Conservation (phyloP, 2,329 filamentous ascomycete genomes). For the Tricladium varicosporioides region DNA sequence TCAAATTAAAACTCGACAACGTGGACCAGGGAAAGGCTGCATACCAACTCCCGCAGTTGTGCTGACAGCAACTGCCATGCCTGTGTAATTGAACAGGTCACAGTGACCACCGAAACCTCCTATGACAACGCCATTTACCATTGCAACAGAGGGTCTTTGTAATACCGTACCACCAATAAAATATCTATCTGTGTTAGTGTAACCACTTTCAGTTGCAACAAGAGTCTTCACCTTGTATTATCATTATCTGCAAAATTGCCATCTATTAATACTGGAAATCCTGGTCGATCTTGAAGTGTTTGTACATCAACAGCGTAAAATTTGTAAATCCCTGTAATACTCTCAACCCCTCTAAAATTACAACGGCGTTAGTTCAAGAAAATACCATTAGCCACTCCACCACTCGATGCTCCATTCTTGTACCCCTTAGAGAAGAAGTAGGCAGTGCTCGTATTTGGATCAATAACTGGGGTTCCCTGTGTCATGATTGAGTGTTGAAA, state of each 20-base stretch:
- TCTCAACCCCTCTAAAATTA: constrained; percentile 1
- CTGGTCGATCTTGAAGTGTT: constrained; percentile 37
- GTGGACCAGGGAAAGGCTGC: neutral
- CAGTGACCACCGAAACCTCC: constrained; percentile 48
- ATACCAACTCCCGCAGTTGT: constrained; percentile 31
- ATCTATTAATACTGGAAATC: constrained; percentile 45
- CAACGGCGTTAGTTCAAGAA: neutral
- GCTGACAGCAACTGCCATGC: constrained; percentile 34
- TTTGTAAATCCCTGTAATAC: constrained; percentile 26
- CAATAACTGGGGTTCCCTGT: constrained; percentile 37
- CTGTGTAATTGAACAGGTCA: constrained; percentile 45
- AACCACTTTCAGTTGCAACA: neutral
- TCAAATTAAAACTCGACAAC: neutral
- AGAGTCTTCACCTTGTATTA: constrained; percentile 30
- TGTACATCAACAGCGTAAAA: constrained; percentile 36
- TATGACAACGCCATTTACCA: constrained; percentile 42
- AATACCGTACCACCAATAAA: constrained; percentile 46
- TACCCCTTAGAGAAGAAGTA: constrained; percentile 41
- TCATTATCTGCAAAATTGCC: constrained; percentile 46
- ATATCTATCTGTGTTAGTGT: constrained; percentile 29
- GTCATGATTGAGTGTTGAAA: neutral
- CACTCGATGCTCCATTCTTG: constrained; percentile 27
- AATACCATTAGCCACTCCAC: constrained; percentile 27
- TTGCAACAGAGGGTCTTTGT: constrained; percentile 41
- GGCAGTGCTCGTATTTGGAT: constrained; percentile 35